Percentiles rank a stretch among this genome's conserved stretches.
phyloP scores from a whole-genome alignment of 177 flowering plant genomes.

The Vitis hybrid region DNA sequence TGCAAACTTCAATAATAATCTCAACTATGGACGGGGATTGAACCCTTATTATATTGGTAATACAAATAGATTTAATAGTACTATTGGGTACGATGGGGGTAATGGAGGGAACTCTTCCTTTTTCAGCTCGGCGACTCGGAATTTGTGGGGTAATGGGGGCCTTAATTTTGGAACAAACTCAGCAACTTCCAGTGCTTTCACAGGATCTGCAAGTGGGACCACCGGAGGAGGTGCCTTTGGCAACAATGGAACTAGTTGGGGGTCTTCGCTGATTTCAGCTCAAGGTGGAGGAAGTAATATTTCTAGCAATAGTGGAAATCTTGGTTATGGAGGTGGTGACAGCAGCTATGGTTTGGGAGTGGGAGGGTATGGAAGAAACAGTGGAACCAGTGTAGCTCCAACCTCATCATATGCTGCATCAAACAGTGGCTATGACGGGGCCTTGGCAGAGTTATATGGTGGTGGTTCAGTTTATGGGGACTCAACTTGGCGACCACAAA shows the following conservation, averaged over 20 bases:
- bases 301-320: slow-evolving; percentile 21
- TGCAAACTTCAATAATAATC: slow-evolving; percentile 31
- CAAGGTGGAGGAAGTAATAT: slow-evolving; percentile 39
- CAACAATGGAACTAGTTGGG: slow-evolving; percentile 41
- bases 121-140: slow-evolving; percentile 42
- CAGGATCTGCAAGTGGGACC: slow-evolving; percentile 40
- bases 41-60: slow-evolving; percentile 46
- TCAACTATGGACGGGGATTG: slow-evolving; percentile 42
- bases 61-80: slow-evolving; percentile 36
- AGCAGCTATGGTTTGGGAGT: slow-evolving; percentile 29
- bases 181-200: slow-evolving; percentile 28
- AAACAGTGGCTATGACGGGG: slow-evolving; percentile 40
- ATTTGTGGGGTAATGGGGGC: slow-evolving; percentile 53
- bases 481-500: slow-evolving; percentile 37
- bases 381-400: slow-evolving; percentile 21
- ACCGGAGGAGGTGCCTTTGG: slow-evolving; percentile 35
- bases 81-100: slow-evolving; percentile 41
- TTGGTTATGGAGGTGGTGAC: slow-evolving; percentile 40
- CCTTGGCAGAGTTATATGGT: slow-evolving; percentile 33
- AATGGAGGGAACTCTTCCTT: slow-evolving; percentile 44
- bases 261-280: slow-evolving; percentile 25
- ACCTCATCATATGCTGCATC: slow-evolving; percentile 35
- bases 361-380: slow-evolving; percentile 40
- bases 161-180: slow-evolving; percentile 37
- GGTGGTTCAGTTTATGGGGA: slow-evolving; percentile 41